These are phyloP conservation scores for Trichoderma semiorbis DNA, from an alignment of 2,329 filamentous ascomycete genomes.

Conservation along the genomic window DNA sequence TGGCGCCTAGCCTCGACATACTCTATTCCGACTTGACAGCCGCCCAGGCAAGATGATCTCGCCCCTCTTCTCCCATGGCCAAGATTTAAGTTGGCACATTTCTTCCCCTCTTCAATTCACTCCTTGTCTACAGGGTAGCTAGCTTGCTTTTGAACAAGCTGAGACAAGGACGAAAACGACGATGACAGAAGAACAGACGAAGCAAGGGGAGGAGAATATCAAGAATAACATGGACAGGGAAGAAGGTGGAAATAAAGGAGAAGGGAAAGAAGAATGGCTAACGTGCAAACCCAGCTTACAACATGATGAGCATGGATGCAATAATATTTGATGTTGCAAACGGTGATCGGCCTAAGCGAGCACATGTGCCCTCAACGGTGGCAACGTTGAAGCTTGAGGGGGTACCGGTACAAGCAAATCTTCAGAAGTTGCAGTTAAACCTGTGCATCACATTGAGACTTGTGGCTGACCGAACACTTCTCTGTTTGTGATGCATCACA, in stretches of 20 bases:
- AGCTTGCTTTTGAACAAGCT: not conserved
- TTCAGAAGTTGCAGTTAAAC: not conserved
- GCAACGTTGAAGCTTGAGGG: not conserved
- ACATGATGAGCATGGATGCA: not conserved
- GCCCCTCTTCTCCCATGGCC: not conserved
- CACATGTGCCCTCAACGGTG: not conserved
- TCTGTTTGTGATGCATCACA: slow-evolving; percentile 6
- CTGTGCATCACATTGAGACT: not conserved
- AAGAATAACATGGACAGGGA: not conserved
- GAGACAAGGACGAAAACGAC: not conserved
- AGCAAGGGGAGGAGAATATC: not conserved
- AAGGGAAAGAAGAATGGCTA: not conserved
- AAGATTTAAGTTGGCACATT: not conserved
- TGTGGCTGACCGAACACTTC: not conserved
- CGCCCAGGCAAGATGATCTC: slow-evolving; percentile 1
- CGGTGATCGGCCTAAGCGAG: not conserved
- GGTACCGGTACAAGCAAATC: slow-evolving; percentile 1
- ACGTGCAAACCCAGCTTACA: not conserved
- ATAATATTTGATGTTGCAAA: not conserved
- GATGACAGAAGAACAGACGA: not conserved
- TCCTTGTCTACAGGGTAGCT: not conserved
- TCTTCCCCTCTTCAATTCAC: not conserved
- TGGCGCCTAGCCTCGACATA: not conserved
- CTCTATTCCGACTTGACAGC: slow-evolving; percentile 4
- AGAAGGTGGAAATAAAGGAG: not conserved